A percentile compares a stretch with the other conserved stretches of the same genome.
phyloP scores from a whole-genome alignment of 1,284 basidiomycete species.

The Papiliotrema nemorosa region DNA sequence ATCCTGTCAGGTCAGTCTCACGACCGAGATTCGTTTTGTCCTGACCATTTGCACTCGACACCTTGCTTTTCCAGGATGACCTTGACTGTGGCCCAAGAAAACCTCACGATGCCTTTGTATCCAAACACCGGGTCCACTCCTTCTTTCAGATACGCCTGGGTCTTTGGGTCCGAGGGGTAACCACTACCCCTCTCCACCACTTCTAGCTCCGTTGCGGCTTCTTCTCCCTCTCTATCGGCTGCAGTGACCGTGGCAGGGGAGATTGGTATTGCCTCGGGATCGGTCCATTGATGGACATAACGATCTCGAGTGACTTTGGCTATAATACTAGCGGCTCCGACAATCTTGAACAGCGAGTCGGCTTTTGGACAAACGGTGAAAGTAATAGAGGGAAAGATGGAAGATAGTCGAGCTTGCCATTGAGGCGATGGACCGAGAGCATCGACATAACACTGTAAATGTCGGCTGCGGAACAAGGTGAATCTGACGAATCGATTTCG shows the following conservation, averaged over 20 bases:
- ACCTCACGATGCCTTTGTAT: conserved; percentile 83
- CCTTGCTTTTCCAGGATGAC: conserved; percentile 76
- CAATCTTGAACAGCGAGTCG: conserved; percentile 92
- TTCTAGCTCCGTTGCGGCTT: conserved; percentile 13
- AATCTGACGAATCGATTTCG: background rate
- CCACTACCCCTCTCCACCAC: conserved; percentile 63
- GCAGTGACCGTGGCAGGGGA: background rate
- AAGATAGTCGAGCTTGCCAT: conserved; percentile 76
- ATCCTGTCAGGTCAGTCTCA: conserved; percentile 53
- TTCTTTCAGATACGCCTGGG: conserved; percentile 75
- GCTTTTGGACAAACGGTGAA: conserved; percentile 93
- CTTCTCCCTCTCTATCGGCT: conserved; percentile 15
- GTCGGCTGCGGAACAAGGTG: no score
- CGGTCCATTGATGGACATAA: conserved; percentile 78
- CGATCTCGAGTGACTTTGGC: conserved; percentile 92
- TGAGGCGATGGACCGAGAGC: conserved; percentile 83
- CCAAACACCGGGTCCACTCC: conserved; percentile 87
- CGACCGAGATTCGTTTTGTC: background rate
- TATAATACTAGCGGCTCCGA: conserved; percentile 92
- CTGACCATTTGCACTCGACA: conserved; percentile 73
- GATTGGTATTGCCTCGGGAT: conserved; percentile 43
- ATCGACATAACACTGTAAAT: conserved; percentile 81
- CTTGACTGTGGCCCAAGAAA: conserved; percentile 94
- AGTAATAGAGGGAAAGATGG: conserved; percentile 71
- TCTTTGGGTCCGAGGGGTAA: conserved; percentile 94